Evolutionary conservation across 2,329 filamentous ascomycete genomes (phyloP).

Genomic region (Ceratocystis colombiana): DNA sequence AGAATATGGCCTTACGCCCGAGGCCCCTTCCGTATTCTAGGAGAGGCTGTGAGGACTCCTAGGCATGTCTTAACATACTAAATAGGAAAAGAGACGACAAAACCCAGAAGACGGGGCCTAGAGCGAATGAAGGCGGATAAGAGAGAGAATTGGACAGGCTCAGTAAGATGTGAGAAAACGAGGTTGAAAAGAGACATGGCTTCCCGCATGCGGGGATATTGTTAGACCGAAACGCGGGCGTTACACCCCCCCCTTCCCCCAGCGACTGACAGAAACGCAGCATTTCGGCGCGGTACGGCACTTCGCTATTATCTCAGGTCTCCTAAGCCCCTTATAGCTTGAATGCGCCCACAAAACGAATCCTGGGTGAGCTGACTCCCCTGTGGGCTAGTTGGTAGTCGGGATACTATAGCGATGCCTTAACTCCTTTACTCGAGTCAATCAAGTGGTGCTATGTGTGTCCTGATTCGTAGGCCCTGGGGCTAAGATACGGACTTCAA

Average conservation of each 20-base stretch:
- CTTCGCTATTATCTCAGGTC: slow-evolving; percentile 8
- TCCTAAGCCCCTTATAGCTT: neutral
- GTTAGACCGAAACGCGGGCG: neutral
- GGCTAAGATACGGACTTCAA: neutral
- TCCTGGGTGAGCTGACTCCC: neutral
- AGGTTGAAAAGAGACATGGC: neutral
- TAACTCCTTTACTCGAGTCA: neutral
- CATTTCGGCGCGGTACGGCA: slow-evolving; percentile 10
- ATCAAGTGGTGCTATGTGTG: neutral
- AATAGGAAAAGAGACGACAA: neutral
- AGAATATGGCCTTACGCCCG: neutral
- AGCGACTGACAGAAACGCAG: neutral
- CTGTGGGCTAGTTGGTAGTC: neutral
- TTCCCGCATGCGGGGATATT: neutral
- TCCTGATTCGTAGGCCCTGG: neutral
- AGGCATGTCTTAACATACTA: neutral
- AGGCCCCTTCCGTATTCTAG: neutral
- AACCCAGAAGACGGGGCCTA: neutral
- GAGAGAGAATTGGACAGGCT: too few species aligned
- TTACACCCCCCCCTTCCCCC: neutral
- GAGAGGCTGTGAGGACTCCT: neutral
- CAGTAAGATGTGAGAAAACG: neutral
- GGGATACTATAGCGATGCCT: neutral
- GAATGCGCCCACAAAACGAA: neutral
- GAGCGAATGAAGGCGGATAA: neutral